These are phyloP conservation scores for Phalaenopsis hybrid DNA, from an alignment of 116 monocot species.

Conservation along the genomic window DNA sequence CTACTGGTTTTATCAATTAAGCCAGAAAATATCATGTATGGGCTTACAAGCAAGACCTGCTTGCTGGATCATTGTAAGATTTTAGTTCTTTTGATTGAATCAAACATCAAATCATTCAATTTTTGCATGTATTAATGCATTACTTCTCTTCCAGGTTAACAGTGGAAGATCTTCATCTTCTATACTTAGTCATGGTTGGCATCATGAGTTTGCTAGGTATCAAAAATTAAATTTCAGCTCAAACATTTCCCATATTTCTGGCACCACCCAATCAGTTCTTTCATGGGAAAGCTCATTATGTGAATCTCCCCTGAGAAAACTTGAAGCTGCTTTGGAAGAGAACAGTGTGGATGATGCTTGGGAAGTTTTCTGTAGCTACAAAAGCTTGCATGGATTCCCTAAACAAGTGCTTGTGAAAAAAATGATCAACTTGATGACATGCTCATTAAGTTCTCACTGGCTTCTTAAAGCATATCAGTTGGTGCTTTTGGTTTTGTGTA, in stretches of 20 bases:
- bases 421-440: constrained; percentile 41
- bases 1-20: not conserved
- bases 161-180: constrained; percentile 10
- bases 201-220: not conserved
- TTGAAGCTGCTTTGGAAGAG: constrained; percentile 39
- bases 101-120: not conserved
- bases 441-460: constrained; percentile 34
- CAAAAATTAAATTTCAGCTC: not conserved
- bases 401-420: constrained; percentile 31
- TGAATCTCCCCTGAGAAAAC: constrained; percentile 25
- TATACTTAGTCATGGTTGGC: not conserved
- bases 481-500: constrained; percentile 25
- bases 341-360: constrained; percentile 46
- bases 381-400: constrained; percentile 47
- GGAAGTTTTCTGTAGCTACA: constrained; percentile 50
- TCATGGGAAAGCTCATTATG: constrained; percentile 31
- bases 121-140: not conserved
- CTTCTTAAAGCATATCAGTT: constrained; percentile 55
- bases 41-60: constrained; percentile 7
- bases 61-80: constrained; percentile 6
- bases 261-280: constrained; percentile 2
- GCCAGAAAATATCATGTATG: not conserved
- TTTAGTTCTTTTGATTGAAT: not conserved
- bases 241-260: constrained; percentile 11
- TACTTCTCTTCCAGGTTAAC: constrained; percentile 10